Evolutionary conservation across 148 eudicot species (phyloP).

Genomic region (Mesembryanthemum crystallinum): DNA sequence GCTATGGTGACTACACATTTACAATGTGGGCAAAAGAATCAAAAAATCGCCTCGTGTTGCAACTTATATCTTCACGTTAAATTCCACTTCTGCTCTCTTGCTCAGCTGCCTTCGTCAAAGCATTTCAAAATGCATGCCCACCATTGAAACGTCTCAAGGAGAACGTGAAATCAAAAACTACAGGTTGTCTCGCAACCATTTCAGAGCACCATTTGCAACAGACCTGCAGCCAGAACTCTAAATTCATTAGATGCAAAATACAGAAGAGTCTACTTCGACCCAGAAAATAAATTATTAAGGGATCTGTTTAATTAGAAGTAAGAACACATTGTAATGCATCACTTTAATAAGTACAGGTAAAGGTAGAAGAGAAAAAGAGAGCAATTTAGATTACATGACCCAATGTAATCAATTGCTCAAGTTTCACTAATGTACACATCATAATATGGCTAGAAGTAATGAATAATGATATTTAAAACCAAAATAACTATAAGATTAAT

Average conservation of each 20-base stretch:
- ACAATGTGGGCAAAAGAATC: constrained; percentile 29
- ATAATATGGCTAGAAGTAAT: too few species aligned
- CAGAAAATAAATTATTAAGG: too few species aligned
- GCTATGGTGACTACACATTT: constrained; percentile 15
- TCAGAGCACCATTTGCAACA: constrained; percentile 74
- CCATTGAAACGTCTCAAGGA: background rate
- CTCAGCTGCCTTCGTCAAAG: constrained; percentile 17
- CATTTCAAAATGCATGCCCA: constrained; percentile 19
- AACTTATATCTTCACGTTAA: background rate
- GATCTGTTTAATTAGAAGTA: too few species aligned
- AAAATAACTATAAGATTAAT: too few species aligned
- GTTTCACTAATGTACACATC: too few species aligned
- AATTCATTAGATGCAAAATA: background rate
- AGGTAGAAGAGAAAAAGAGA: too few species aligned
- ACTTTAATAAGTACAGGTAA: too few species aligned
- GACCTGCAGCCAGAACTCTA: constrained; percentile 50
- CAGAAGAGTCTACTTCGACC: background rate
- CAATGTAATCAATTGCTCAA: too few species aligned
- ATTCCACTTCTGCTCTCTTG: background rate
- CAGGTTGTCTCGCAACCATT: constrained; percentile 78
- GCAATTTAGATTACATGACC: too few species aligned
- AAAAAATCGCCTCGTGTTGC: background rate
- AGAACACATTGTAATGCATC: too few species aligned
- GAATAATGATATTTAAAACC: too few species aligned
- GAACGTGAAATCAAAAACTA: constrained; percentile 26